A percentile compares a stretch with the other conserved stretches of the same genome.
Evolutionary conservation across 768 basidiomycete species (phyloP).

Genomic region (Termitomyces sp.): DNA sequence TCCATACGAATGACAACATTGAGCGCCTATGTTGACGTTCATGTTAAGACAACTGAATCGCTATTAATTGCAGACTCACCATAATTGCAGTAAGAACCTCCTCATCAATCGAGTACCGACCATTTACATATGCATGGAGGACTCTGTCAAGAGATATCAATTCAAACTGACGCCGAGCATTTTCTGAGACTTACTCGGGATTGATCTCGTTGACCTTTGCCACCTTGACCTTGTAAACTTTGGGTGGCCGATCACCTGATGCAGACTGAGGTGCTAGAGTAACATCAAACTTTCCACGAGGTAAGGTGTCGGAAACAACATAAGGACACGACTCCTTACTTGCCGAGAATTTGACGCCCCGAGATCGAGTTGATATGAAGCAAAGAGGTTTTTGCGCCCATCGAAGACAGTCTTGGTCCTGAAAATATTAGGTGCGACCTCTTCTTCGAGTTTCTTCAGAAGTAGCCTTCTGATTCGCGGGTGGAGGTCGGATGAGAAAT

Average conservation of each 20-base stretch:
- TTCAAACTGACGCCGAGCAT: not conserved
- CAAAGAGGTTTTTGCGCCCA: slow-evolving; percentile 49
- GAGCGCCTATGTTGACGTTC: slow-evolving; percentile 46
- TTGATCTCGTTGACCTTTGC: slow-evolving; percentile 57
- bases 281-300: slow-evolving; percentile 15
- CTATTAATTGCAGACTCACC: slow-evolving; percentile 27
- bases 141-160: slow-evolving; percentile 38
- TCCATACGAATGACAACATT: slow-evolving; percentile 78
- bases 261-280: slow-evolving; percentile 38
- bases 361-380: slow-evolving; percentile 8
- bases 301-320: slow-evolving; percentile 11
- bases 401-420: slow-evolving; percentile 72
- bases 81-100: slow-evolving; percentile 58
- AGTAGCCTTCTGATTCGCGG: slow-evolving; percentile 62
- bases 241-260: slow-evolving; percentile 34
- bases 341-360: slow-evolving; percentile 4
- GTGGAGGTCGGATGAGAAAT: slow-evolving; percentile 16
- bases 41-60: not conserved
- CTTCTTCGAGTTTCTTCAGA: slow-evolving; percentile 58
- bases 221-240: slow-evolving; percentile 50
- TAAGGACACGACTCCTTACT: slow-evolving; percentile 6
- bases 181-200: slow-evolving; percentile 26
- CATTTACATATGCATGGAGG: slow-evolving; percentile 56
- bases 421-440: slow-evolving; percentile 50
- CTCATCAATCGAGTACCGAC: slow-evolving; percentile 67